Conservation (phyloP, 2,329 filamentous ascomycete genomes). For the Colletotrichum sp. region DNA sequence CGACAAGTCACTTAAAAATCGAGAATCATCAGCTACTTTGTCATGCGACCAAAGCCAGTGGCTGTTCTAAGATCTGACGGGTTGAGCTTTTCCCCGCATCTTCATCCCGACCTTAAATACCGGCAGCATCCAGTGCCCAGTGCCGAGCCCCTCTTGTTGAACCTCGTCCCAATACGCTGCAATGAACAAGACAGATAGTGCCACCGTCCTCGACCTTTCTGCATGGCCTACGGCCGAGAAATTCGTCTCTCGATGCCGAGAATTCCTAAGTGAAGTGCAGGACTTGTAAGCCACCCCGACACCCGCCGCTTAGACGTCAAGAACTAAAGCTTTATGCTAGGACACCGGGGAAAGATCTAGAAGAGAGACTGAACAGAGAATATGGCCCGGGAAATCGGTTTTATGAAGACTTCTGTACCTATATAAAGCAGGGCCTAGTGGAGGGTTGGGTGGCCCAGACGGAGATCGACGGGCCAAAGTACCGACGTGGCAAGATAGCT, state of each 20-base stretch:
- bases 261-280: conserved; percentile 34
- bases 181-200: conserved; percentile 9
- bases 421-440: conserved; percentile 41
- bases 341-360: conserved; percentile 51
- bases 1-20: not conserved
- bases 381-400: conserved; percentile 47
- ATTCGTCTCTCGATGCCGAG: conserved; percentile 30
- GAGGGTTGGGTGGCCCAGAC: conserved; percentile 51
- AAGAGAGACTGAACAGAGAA: conserved; percentile 44
- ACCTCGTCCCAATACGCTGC: not conserved
- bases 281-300: conserved; percentile 30
- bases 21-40: not conserved
- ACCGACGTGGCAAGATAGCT: conserved; percentile 51
- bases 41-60: not conserved
- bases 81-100: not conserved
- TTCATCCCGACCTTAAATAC: not conserved
- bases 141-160: not conserved
- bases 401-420: conserved; percentile 46
- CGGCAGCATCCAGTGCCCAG: not conserved
- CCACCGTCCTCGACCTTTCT: conserved; percentile 26
- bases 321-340: conserved; percentile 24
- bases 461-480: conserved; percentile 49
- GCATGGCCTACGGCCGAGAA: conserved; percentile 32
- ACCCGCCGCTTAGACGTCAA: not conserved
- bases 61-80: not conserved